A percentile compares a stretch with the other conserved stretches of the same genome.
Conservation (phyloP, 2,329 filamentous ascomycete species). For the Colletotrichum musae region DNA sequence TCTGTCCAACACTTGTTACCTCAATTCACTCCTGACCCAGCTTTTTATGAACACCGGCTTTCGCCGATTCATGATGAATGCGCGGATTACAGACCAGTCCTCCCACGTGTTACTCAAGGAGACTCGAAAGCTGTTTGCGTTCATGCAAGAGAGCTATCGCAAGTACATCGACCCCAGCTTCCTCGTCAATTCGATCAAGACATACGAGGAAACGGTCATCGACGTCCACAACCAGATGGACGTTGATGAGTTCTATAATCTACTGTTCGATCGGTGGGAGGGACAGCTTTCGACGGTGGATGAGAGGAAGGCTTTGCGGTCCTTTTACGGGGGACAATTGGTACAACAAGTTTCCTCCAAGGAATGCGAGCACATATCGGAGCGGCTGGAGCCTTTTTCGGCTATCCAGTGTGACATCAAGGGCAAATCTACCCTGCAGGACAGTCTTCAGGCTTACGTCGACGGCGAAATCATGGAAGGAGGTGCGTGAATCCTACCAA, state of each 20-base stretch:
- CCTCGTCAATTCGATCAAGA: constrained; percentile 83
- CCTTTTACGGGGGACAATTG: constrained; percentile 91
- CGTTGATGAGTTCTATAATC: constrained; percentile 96
- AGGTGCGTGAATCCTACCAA: constrained; percentile 57
- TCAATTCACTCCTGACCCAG: constrained; percentile 95
- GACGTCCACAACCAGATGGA: constrained; percentile 96
- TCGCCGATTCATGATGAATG: constrained; percentile 83
- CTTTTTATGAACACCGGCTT: constrained; percentile 96
- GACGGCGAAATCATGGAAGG: constrained; percentile 97
- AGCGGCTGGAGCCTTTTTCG: constrained; percentile 90
- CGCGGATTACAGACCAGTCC: constrained; percentile 68
- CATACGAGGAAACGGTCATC: constrained; percentile 85
- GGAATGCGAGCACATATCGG: constrained; percentile 94
- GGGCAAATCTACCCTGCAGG: constrained; percentile 85
- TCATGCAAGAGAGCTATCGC: constrained; percentile 86
- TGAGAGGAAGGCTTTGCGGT: constrained; percentile 81
- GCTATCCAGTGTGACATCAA: constrained; percentile 98
- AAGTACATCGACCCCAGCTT: constrained; percentile 80
- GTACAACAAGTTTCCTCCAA: constrained; percentile 97
- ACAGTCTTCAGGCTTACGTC: constrained; percentile 95
- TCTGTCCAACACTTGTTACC: constrained; percentile 95
- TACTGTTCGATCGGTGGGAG: constrained; percentile 93
- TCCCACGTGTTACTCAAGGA: constrained; percentile 80
- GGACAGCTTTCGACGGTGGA: constrained; percentile 78
- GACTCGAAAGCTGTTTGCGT: constrained; percentile 85